A percentile compares a stretch with the other conserved stretches of the same genome.
Evolutionary conservation across 1,284 basidiomycete species (phyloP).

Genomic region (Apiotrichum akiyoshidainum): DNA sequence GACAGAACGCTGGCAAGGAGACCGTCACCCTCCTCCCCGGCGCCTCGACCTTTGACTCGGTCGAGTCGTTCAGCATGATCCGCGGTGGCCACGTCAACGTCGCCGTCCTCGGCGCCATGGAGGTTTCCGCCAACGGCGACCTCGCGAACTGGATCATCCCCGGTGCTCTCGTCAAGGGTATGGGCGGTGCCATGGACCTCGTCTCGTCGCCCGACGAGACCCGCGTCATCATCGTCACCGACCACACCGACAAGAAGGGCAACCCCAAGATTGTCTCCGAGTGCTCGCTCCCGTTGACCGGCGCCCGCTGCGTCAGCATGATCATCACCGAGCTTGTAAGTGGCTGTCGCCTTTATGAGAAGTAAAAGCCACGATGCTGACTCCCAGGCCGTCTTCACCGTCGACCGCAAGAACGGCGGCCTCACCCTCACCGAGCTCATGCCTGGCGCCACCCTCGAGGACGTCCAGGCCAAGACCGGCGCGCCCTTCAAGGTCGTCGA

Average conservation of each 20-base stretch:
- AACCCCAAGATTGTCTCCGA: conserved; percentile 78
- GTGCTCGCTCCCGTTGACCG: conserved; percentile 83
- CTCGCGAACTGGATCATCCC: conserved; percentile 97
- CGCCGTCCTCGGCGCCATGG: conserved; percentile 82
- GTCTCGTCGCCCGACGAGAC: conserved; percentile 86
- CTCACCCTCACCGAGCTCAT: conserved; percentile 78
- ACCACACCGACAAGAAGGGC: conserved; percentile 78
- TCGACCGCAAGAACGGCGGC: conserved; percentile 67
- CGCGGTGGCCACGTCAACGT: conserved; percentile 93
- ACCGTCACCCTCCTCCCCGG: conserved; percentile 89
- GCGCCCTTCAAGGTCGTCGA: conserved; percentile 63
- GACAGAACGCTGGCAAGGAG: conserved; percentile 95
- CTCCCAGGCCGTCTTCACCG: conserved; percentile 67
- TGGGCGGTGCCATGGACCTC: conserved; percentile 94
- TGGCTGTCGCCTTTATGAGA: no score
- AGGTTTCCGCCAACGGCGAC: conserved; percentile 88
- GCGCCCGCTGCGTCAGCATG: conserved; percentile 75
- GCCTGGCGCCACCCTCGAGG: conserved; percentile 75
- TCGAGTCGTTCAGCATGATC: conserved; percentile 79
- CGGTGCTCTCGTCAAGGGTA: conserved; percentile 83
- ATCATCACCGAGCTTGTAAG: conserved; percentile 79
- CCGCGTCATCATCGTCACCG: conserved; percentile 50
- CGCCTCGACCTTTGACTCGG: conserved; percentile 74
- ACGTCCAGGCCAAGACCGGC: conserved; percentile 79
- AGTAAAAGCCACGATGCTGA: no score